Base-by-base conservation (phyloP, 106 monocot genomes). In the Apostasia ramifera region DNA sequence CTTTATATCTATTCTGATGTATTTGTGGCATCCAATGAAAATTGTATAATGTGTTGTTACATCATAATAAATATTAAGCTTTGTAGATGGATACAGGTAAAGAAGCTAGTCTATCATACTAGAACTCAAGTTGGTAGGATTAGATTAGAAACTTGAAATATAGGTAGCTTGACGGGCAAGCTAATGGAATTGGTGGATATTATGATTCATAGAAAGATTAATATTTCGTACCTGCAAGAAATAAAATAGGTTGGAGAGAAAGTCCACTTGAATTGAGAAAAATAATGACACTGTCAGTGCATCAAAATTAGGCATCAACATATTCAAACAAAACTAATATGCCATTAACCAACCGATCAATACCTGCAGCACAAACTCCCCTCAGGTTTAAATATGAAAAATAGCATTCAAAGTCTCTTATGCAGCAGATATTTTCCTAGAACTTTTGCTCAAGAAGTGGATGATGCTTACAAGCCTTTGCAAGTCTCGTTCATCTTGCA, bases 281-380 rank as follows among this genome's bases (percentile, higher is more conserved):
- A 40, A 48, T 11, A 52, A 55, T 5, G 5, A 11, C 47, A 71
- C 38, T 12, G 3, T 40, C 2, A 42, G 11, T 37, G 9, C 47
- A 55, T 56, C 10, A 71, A 44, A 42, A 70, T 38, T 48, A 77
- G 38, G 4, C 14, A 57, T 7, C 63, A 49, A 49, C 44, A 46
- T 57, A 44, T 57, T 15, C 61, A 63, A 82, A 42, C 49, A 67
- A 56, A 67, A 43, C 1, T 40, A 13, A 53, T 38, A 47, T 68
- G 39, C 47, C 44, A 39, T 39, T 41, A 6, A 71, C 58, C 8
- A 44, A 44, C 69, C 54, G 49, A 71, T 8, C n/a, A 50, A 6
- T 85, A 98, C 98, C 98, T 98, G 98, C 45, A 98, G 81, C 62
- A 98, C 83, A 87, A 98, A 98, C 61, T 98, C 98, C 52, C 98